Conservation (phyloP, 2,329 filamentous ascomycete species). For the Sclerotinia subarctica region DNA sequence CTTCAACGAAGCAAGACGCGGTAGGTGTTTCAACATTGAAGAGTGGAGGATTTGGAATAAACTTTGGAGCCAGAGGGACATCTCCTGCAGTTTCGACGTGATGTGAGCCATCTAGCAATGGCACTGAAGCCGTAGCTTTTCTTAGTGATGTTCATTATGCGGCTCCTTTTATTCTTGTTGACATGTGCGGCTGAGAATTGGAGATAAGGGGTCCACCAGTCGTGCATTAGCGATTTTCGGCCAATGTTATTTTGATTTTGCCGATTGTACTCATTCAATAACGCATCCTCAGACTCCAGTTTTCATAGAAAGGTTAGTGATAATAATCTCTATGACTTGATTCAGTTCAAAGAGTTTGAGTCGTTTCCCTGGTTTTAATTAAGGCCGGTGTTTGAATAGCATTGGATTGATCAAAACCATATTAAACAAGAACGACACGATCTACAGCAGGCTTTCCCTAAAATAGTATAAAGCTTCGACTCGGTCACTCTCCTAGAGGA, state of each 20-base stretch:
- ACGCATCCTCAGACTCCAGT: too few relatives aligned
- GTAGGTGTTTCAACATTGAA: neutral
- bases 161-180: neutral
- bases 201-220: neutral
- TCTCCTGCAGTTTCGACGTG: neutral
- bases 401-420: too few relatives aligned
- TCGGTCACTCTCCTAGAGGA: too few relatives aligned
- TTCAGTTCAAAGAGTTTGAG: too few relatives aligned
- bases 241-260: neutral
- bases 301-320: too few relatives aligned
- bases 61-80: neutral
- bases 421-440: too few relatives aligned
- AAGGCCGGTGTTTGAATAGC: too few relatives aligned
- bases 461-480: too few relatives aligned
- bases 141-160: neutral
- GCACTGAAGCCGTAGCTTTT: neutral
- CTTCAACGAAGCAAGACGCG: neutral
- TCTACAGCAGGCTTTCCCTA: too few relatives aligned
- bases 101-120: neutral
- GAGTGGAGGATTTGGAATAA: neutral
- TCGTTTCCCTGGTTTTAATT: too few relatives aligned
- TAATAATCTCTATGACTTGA: too few relatives aligned
- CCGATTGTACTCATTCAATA: neutral
- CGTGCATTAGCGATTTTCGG: conserved; percentile 6
- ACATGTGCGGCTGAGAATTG: neutral